Evolutionary conservation across 768 basidiomycete species (phyloP).

Genomic region (Albatrellus ellisii): DNA sequence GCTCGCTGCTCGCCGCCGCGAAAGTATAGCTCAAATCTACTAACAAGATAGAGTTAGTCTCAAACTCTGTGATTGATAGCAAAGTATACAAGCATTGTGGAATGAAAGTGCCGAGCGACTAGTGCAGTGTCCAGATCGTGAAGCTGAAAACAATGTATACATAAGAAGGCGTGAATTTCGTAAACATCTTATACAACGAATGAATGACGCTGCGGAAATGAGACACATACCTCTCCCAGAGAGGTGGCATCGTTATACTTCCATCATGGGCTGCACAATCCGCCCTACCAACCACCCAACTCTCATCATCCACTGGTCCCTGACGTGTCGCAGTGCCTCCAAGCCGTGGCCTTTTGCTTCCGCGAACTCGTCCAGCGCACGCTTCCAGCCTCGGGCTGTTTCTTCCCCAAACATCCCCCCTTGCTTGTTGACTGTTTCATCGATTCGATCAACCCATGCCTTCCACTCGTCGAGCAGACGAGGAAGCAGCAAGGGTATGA

Average conservation of each 20-base stretch:
- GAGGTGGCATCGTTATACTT: constrained; percentile 15
- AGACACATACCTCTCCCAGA: background rate
- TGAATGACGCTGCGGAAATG: too few species aligned
- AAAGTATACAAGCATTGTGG: too few species aligned
- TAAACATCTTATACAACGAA: too few species aligned
- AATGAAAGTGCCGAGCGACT: too few species aligned
- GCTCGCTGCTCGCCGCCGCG: too few species aligned
- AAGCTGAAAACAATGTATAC: too few species aligned
- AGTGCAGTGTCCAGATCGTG: too few species aligned
- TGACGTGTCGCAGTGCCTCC: constrained; percentile 28
- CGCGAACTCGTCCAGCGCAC: constrained; percentile 53
- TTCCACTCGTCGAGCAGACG: constrained; percentile 66
- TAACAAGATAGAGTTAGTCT: too few species aligned
- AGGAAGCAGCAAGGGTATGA: constrained; percentile 44
- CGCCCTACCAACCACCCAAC: constrained; percentile 70
- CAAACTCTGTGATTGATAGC: too few species aligned
- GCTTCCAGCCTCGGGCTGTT: constrained; percentile 55
- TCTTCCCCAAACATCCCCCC: constrained; percentile 75
- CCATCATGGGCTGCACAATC: constrained; percentile 22
- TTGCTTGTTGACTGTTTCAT: constrained; percentile 53
- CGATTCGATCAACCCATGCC: constrained; percentile 61
- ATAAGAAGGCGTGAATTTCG: too few species aligned
- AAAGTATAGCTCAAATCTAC: too few species aligned
- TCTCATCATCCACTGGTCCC: constrained; percentile 57
- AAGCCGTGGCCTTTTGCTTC: constrained; percentile 34